A percentile compares a stretch with the other conserved stretches of the same genome.
Conservation (phyloP, 2,329 filamentous ascomycete species). For the Diaporthe nobilis region DNA sequence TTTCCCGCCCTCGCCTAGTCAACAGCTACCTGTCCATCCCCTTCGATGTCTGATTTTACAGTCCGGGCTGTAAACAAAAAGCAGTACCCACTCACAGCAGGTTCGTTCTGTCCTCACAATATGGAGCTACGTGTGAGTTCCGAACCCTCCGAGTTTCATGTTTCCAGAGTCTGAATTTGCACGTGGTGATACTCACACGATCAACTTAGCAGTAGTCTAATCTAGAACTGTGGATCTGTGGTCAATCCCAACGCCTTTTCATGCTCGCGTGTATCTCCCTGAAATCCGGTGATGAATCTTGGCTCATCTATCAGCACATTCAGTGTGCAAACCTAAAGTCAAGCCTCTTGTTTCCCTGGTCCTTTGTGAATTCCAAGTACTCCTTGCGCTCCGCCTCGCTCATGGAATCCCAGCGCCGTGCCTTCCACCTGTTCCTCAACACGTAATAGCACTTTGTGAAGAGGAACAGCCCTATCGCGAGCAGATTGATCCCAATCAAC, state of each 20-base stretch:
- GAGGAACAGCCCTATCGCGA: conserved; percentile 65
- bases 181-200: background rate
- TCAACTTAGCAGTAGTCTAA: background rate
- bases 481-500: conserved; percentile 63
- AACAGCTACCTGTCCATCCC: background rate
- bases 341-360: conserved; percentile 60
- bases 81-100: background rate
- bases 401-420: conserved; percentile 63
- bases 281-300: too few relatives aligned
- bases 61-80: background rate
- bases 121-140: background rate
- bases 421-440: conserved; percentile 62
- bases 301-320: background rate
- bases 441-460: conserved; percentile 68
- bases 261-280: background rate
- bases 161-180: background rate
- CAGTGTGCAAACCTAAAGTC: conserved; percentile 60
- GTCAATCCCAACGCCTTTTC: background rate
- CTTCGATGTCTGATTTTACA: too few relatives aligned
- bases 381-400: conserved; percentile 60
- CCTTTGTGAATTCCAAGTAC: conserved; percentile 61
- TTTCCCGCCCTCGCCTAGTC: background rate
- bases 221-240: background rate
- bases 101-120: background rate
- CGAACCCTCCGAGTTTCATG: background rate